Evolutionary conservation across 352 stramenopile genomes (phyloP).

Genomic region (Globisporangium spiculum): DNA sequence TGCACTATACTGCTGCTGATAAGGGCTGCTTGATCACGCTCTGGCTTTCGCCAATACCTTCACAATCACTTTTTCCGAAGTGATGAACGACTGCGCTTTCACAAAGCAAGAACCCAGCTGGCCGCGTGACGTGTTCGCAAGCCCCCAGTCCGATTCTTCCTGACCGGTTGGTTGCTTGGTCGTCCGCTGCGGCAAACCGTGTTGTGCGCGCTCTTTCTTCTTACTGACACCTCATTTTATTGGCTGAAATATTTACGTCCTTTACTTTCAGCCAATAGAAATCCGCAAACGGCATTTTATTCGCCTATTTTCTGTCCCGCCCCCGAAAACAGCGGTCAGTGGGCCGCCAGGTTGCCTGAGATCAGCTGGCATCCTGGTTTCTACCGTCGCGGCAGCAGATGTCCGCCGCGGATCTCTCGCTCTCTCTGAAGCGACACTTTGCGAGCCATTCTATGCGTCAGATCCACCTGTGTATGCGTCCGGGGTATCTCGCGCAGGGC

Average conservation of each 20-base stretch:
- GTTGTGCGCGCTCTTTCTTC: neutral
- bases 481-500: neutral
- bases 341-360: constrained; percentile 4
- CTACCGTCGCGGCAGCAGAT: constrained; percentile 14
- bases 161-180: neutral
- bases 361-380: constrained; percentile 15
- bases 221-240: neutral
- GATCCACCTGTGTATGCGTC: too few relatives aligned
- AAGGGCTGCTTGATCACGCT: neutral
- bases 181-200: neutral
- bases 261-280: neutral
- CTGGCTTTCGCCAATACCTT: neutral
- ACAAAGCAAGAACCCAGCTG: neutral
- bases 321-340: neutral
- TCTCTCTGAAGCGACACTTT: too few relatives aligned
- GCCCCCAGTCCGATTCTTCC: neutral
- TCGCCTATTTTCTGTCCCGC: neutral
- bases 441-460: too few relatives aligned
- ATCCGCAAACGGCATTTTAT: neutral
- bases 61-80: neutral
- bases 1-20: neutral
- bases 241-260: neutral
- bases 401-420: constrained; percentile 17
- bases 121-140: neutral
- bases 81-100: neutral